Conservation (phyloP, 148 eudicot genomes). For the Cornus florida region DNA sequence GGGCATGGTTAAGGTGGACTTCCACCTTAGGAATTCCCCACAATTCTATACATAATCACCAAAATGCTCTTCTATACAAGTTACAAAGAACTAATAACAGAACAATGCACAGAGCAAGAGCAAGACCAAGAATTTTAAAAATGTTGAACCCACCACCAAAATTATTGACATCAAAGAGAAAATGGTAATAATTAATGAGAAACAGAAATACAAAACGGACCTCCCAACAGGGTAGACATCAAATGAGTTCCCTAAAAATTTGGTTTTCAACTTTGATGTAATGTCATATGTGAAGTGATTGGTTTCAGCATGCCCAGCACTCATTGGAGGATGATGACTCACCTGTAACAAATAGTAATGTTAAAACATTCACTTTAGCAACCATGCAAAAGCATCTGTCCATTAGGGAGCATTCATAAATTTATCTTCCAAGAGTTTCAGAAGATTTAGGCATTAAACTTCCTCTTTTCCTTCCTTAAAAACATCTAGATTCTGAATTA, state of each 20-base stretch:
- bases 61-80: neutral
- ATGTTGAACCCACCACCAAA: no score
- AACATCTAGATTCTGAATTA: neutral
- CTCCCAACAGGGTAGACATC: constrained; percentile 95
- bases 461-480: neutral
- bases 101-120: neutral
- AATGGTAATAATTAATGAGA: neutral
- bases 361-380: neutral
- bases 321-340: constrained; percentile 95
- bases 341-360: constrained; percentile 41
- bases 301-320: constrained; percentile 94
- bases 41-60: neutral
- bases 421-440: neutral
- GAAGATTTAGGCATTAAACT: no score
- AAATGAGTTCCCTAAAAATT: constrained; percentile 78
- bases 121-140: no score
- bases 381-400: neutral
- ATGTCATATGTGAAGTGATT: constrained; percentile 80
- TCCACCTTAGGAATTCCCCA: neutral
- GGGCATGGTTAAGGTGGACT: neutral
- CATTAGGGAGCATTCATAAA: neutral
- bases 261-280: constrained; percentile 87
- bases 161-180: neutral
- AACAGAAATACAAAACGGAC: constrained; percentile 26
- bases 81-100: neutral